These are phyloP conservation scores for Trametes pubescens DNA, from an alignment of 1,284 basidiomycete species.

Conservation along the genomic window DNA sequence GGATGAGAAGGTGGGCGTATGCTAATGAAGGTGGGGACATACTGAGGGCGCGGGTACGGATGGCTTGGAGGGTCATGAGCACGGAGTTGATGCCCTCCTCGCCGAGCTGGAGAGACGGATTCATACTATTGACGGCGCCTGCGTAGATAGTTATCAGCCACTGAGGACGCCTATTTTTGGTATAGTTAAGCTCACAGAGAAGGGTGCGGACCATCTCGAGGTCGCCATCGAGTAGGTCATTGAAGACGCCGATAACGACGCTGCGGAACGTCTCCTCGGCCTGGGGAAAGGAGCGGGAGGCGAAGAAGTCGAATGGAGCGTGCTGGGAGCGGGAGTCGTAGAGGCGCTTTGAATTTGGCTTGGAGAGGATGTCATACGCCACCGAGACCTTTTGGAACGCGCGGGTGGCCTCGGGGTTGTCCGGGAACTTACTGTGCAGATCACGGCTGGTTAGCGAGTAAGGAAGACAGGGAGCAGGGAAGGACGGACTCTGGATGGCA, in stretches of 20 bases:
- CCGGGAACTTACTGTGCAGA: conserved; percentile 75
- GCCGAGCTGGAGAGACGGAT: conserved; percentile 72
- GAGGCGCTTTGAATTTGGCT: conserved; percentile 69
- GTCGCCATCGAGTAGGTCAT: conserved; percentile 86
- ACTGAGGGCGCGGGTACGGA: conserved; percentile 77
- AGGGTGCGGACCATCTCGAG: conserved; percentile 81
- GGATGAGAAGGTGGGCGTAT: conserved; percentile 2
- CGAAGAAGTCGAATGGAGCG: conserved; percentile 61
- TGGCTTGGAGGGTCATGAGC: conserved; percentile 64
- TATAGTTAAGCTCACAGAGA: conserved; percentile 59
- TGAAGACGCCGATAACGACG: conserved; percentile 78
- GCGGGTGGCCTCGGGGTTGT: conserved; percentile 76
- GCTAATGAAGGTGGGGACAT: too few relatives aligned
- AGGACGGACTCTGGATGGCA: conserved; percentile 85
- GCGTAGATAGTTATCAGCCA: neutral
- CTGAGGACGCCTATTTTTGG: neutral
- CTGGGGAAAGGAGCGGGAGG: conserved; percentile 56
- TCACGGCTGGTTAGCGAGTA: conserved; percentile 12
- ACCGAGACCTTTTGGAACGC: conserved; percentile 89
- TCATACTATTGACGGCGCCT: conserved; percentile 80
- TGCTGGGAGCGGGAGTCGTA: conserved; percentile 69
- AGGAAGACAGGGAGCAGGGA: conserved; percentile 3
- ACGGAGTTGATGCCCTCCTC: conserved; percentile 77
- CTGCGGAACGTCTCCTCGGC: conserved; percentile 82
- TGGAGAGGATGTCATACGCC: conserved; percentile 83